Percentiles rank a stretch among this genome's conserved stretches.
Conservation (phyloP, 176 grass and related monocot genomes). For the Musa schizocarpa region DNA sequence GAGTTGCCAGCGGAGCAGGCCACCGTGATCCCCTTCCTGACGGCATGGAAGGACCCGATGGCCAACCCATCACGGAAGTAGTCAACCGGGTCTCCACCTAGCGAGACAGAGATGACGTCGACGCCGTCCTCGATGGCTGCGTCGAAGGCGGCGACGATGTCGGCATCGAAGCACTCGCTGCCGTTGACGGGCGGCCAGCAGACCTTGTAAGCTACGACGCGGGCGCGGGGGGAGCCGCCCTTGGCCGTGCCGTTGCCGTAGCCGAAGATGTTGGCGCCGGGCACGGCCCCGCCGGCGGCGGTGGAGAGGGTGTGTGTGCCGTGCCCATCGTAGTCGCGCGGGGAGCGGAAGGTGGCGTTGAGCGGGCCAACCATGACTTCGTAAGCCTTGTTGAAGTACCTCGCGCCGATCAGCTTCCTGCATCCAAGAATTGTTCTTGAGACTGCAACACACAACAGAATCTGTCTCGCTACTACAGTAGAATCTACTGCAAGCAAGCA, state of each 20-base stretch:
- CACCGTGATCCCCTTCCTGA: slow-evolving; percentile 8
- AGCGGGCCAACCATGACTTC: not conserved
- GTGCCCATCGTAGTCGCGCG: slow-evolving; percentile 7
- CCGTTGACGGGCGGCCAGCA: slow-evolving; percentile 20
- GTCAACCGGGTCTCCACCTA: slow-evolving; percentile 5
- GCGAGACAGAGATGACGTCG: slow-evolving; percentile 7
- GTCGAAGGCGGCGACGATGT: slow-evolving; percentile 16
- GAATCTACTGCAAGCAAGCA: too few species aligned
- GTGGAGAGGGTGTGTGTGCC: slow-evolving; percentile 16
- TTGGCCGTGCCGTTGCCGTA: slow-evolving; percentile 11
- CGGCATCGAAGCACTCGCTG: slow-evolving; percentile 1
- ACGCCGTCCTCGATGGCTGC: slow-evolving; percentile 9
- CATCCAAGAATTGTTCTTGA: too few species aligned
- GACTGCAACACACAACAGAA: too few species aligned
- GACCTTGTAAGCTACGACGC: slow-evolving; percentile 17
- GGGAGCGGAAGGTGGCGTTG: not conserved
- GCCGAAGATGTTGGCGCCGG: slow-evolving; percentile 7
- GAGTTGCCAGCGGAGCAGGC: slow-evolving; percentile 13
- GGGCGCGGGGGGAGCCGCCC: slow-evolving; percentile 9
- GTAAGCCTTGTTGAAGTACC: slow-evolving; percentile 1
- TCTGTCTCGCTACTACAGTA: too few species aligned
- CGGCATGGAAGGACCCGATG: slow-evolving; percentile 13
- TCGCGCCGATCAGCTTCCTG: slow-evolving; percentile 13
- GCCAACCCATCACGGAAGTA: slow-evolving; percentile 3
- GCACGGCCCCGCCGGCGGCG: slow-evolving; percentile 6